phyloP scores from a whole-genome alignment of 805 yeast species.

The Candida montana region DNA sequence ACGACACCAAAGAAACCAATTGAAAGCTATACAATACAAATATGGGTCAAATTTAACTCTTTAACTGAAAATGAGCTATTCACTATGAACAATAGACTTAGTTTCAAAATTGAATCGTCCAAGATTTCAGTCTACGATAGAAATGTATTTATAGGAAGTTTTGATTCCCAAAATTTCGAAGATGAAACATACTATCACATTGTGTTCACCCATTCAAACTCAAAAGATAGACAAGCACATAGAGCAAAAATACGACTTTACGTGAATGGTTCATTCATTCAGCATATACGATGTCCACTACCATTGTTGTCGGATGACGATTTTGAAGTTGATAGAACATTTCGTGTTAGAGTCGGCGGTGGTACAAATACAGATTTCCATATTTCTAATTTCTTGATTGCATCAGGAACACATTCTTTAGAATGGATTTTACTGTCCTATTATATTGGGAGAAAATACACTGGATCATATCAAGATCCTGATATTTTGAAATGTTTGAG shows the following conservation, averaged over 20 bases:
- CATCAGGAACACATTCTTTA: conserved; percentile 32
- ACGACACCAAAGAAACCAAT: neutral
- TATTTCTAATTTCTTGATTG: conserved; percentile 32
- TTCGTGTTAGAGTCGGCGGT: conserved; percentile 11
- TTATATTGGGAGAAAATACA: conserved; percentile 45
- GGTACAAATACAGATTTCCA: conserved; percentile 8
- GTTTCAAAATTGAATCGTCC: conserved; percentile 29
- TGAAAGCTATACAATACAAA: conserved; percentile 22
- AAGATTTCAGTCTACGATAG: conserved; percentile 25
- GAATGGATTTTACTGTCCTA: conserved; percentile 51
- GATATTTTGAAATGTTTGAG: conserved; percentile 36
- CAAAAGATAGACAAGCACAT: conserved; percentile 6
- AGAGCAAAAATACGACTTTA: conserved; percentile 16
- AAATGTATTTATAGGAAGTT: conserved; percentile 5
- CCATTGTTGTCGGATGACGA: conserved; percentile 12
- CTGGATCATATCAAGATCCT: conserved; percentile 37
- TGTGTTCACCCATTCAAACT: conserved; percentile 14
- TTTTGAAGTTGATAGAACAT: neutral
- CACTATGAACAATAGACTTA: conserved; percentile 17
- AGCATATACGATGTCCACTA: conserved; percentile 17
- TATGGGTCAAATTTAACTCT: conserved; percentile 27
- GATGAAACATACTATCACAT: conserved; percentile 16
- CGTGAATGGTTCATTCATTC: conserved; percentile 17
- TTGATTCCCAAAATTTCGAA: conserved; percentile 17
- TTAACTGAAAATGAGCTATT: conserved; percentile 25